Percentiles rank a stretch among this genome's conserved stretches.
Evolutionary conservation across 441 rosid species (phyloP).

Genomic region (Jatropha multifida): DNA sequence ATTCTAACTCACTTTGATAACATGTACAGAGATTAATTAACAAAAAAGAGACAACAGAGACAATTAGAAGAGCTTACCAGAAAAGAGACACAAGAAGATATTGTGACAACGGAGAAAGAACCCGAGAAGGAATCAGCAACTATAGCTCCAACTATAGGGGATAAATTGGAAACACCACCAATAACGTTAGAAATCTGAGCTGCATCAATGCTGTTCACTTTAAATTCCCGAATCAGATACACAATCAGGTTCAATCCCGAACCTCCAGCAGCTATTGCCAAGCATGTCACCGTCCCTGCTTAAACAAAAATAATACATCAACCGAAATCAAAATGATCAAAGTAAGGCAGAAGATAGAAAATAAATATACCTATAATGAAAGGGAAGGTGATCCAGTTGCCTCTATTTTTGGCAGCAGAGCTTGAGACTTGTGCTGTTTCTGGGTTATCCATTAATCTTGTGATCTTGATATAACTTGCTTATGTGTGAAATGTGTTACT

Average conservation of each 20-base stretch:
- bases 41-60: background rate
- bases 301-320: too few species aligned
- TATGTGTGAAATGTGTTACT: background rate
- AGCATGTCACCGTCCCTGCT: slow-evolving; percentile 22
- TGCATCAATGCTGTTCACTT: slow-evolving; percentile 30
- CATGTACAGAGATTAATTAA: too few species aligned
- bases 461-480: too few species aligned
- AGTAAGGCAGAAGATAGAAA: background rate
- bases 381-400: slow-evolving; percentile 49
- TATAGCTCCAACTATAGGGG: slow-evolving; percentile 25
- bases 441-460: background rate
- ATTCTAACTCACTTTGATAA: background rate
- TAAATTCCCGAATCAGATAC: slow-evolving; percentile 27
- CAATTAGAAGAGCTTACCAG: slow-evolving; percentile 18
- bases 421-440: slow-evolving; percentile 15
- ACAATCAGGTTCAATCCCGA: slow-evolving; percentile 28
- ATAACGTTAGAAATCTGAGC: slow-evolving; percentile 28
- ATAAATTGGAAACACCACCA: slow-evolving; percentile 17
- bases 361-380: slow-evolving; percentile 34
- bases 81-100: slow-evolving; percentile 23
- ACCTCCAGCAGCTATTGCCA: slow-evolving; percentile 23
- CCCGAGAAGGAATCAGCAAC: slow-evolving; percentile 32
- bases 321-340: background rate
- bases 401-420: slow-evolving; percentile 20
- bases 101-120: slow-evolving; percentile 15